A percentile compares a stretch with the other conserved stretches of the same genome.
Evolutionary conservation across 176 grass and related monocot species (phyloP).

Genomic region (Leersia perrieri): DNA sequence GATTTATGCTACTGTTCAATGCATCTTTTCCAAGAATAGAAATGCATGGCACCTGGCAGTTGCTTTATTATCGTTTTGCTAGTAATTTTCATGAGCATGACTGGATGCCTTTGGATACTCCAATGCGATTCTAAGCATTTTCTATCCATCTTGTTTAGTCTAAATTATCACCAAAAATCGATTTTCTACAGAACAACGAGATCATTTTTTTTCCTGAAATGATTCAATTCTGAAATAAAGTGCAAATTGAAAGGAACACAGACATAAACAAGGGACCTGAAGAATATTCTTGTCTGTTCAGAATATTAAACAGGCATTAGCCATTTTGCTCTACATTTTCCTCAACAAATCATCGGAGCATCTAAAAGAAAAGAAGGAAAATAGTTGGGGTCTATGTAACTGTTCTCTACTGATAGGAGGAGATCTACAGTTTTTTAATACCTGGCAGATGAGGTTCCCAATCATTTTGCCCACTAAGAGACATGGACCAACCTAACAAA

Average conservation of each 20-base stretch:
- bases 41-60: slow-evolving; percentile 14
- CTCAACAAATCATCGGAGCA: slow-evolving; percentile 15
- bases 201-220: neutral
- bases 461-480: slow-evolving; percentile 30
- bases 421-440: slow-evolving; percentile 4
- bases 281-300: slow-evolving; percentile 41
- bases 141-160: neutral
- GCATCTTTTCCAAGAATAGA: slow-evolving; percentile 29
- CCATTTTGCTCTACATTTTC: neutral
- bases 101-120: neutral
- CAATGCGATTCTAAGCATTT: neutral
- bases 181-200: neutral
- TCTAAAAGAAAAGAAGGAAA: neutral
- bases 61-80: neutral
- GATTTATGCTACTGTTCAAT: slow-evolving; percentile 35
- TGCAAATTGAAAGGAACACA: neutral
- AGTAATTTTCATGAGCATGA: neutral
- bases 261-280: neutral
- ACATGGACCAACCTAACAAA: neutral
- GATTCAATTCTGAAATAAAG: neutral
- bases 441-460: neutral
- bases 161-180: neutral
- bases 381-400: neutral
- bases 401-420: slow-evolving; percentile 25
- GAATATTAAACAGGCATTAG: slow-evolving; percentile 20